Conservation (phyloP, 73 alveolate species). For the Effrenium voratum region DNA sequence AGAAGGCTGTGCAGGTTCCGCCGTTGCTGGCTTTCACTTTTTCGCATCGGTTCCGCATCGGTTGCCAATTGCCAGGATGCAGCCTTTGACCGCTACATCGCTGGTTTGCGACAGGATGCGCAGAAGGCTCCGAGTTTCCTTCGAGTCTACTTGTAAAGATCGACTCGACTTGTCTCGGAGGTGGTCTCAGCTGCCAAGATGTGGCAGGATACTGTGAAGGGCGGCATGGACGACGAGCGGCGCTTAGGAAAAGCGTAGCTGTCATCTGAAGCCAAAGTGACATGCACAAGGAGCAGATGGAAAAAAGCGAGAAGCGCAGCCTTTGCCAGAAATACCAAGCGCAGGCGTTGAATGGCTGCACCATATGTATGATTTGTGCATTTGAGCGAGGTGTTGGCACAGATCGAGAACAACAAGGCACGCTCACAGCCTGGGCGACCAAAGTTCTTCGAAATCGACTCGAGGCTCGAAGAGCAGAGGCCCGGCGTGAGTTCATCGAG, state of each 20-base stretch:
- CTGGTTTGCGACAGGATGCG: conserved; percentile 39
- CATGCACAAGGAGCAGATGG: not conserved
- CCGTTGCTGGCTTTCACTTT: not conserved
- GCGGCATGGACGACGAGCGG: conserved; percentile 37
- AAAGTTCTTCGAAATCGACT: not conserved
- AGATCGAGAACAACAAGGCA: conserved; percentile 86
- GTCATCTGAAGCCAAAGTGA: not conserved
- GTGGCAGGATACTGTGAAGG: conserved; percentile 76
- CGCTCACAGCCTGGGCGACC: not conserved
- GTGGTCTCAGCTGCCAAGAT: conserved; percentile 28
- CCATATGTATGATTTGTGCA: no score
- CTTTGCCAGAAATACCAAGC: conserved; percentile 50
- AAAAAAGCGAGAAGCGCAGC: conserved; percentile 24
- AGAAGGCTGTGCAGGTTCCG: conserved; percentile 50
- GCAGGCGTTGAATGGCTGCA: no score
- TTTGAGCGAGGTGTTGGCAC: not conserved
- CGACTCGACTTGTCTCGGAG: no score
- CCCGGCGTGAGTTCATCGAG: conserved; percentile 33
- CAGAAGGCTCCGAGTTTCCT: conserved; percentile 45
- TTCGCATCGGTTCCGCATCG: not conserved
- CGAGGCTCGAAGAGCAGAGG: conserved; percentile 72
- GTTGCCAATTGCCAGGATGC: not conserved
- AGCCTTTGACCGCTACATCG: conserved; percentile 64
- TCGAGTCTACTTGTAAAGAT: no score
- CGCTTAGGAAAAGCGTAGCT: not conserved